A percentile compares a stretch with the other conserved stretches of the same genome.
These are phyloP conservation scores for Saxophila tyrrhenica DNA, from an alignment of 495 filamentous ascomycete genomes.

Conservation along the genomic window DNA sequence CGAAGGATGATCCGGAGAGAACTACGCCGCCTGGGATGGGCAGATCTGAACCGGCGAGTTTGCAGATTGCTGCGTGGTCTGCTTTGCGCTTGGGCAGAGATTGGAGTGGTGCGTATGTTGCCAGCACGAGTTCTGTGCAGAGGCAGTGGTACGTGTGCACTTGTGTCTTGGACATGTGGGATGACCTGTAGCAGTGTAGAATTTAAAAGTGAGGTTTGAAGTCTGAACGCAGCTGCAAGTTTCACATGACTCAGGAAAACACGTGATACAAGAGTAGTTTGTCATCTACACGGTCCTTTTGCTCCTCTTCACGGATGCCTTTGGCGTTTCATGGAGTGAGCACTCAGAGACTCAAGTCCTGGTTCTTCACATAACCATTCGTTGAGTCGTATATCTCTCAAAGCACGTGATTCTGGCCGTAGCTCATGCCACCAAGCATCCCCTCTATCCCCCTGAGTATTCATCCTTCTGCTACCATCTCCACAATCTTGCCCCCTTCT, in stretches of 20 bases:
- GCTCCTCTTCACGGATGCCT: no score
- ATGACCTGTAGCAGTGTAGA: background rate
- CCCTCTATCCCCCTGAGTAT: background rate
- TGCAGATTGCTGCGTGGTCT: conserved; percentile 32
- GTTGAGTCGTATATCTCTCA: no score
- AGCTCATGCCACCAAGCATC: background rate
- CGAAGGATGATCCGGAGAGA: conserved; percentile 38
- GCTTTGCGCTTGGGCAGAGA: conserved; percentile 42
- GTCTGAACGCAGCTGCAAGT: background rate
- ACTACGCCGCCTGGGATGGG: conserved; percentile 16
- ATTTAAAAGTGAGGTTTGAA: background rate
- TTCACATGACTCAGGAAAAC: background rate
- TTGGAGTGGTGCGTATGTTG: conserved; percentile 46
- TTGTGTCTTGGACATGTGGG: conserved; percentile 7
- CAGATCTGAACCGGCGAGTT: conserved; percentile 25
- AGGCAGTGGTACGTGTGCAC: conserved; percentile 64
- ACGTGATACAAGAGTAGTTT: background rate
- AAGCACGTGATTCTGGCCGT: no score
- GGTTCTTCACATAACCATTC: no score
- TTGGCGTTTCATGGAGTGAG: no score
- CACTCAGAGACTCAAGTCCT: no score
- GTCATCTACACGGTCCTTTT: background rate
- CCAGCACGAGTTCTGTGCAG: conserved; percentile 60
- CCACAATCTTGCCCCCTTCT: background rate
- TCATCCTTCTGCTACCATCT: background rate